Percentiles rank a stretch among this genome's conserved stretches.
Evolutionary conservation across 495 filamentous ascomycete genomes (phyloP).

Genomic region (Lineolata rhizophorae): DNA sequence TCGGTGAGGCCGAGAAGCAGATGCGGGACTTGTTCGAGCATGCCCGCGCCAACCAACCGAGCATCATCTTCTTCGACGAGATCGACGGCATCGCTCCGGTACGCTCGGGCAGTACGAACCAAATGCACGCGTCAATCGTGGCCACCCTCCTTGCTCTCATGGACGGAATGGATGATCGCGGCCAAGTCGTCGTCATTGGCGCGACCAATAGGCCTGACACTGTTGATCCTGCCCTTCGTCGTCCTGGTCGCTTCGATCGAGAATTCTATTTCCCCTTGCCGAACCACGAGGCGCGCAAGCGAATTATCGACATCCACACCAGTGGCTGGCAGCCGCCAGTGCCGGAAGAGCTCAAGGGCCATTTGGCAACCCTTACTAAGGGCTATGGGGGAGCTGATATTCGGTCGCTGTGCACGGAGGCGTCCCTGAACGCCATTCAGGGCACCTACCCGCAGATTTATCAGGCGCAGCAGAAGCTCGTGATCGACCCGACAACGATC

Average conservation of each 20-base stretch:
- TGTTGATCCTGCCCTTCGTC: constrained; percentile 81
- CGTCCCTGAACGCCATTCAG: constrained; percentile 95
- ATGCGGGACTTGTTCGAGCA: constrained; percentile 87
- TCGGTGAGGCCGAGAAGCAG: constrained; percentile 91
- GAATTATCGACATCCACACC: constrained; percentile 90
- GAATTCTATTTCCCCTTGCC: constrained; percentile 97
- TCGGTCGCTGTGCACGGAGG: constrained; percentile 85
- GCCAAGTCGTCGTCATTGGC: constrained; percentile 94
- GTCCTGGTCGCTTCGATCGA: constrained; percentile 86
- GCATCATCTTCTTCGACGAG: constrained; percentile 99
- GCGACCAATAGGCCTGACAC: constrained; percentile 95
- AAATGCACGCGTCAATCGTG: constrained; percentile 95
- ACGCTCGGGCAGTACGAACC: constrained; percentile 89
- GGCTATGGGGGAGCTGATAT: constrained; percentile 93
- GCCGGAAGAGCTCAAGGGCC: constrained; percentile 51
- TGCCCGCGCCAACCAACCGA: constrained; percentile 81
- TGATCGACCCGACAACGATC: constrained; percentile 68
- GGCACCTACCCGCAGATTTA: constrained; percentile 93
- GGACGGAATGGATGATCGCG: constrained; percentile 98
- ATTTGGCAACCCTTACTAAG: constrained; percentile 71
- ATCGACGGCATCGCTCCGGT: constrained; percentile 92
- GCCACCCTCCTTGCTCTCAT: constrained; percentile 87
- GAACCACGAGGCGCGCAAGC: constrained; percentile 48
- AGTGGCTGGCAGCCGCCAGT: constrained; percentile 73
- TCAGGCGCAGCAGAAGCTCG: constrained; percentile 67